Conservation (phyloP, 345 rosid species). For the Salix purpurea region DNA sequence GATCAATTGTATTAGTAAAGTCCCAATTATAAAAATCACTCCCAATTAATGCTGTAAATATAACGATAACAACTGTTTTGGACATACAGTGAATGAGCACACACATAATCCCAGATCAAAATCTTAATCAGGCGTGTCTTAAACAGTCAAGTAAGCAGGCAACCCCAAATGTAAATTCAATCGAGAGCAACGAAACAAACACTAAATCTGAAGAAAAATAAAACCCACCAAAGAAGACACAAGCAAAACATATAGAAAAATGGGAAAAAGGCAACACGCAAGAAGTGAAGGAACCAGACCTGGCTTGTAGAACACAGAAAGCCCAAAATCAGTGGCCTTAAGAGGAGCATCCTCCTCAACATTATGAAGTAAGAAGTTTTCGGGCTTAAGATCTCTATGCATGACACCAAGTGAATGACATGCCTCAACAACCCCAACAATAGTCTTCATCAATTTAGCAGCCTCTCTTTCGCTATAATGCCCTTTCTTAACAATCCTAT, state of each 20-base stretch:
- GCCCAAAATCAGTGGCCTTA: constrained; percentile 77
- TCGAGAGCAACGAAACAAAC: background rate
- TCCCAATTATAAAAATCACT: background rate
- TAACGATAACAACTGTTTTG: background rate
- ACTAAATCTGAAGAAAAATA: constrained; percentile 4
- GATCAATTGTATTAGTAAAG: background rate
- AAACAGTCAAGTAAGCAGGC: background rate
- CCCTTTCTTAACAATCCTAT: constrained; percentile 62
- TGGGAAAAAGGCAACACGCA: background rate
- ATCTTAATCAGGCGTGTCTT: background rate
- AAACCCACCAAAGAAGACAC: background rate
- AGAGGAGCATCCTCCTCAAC: constrained; percentile 69
- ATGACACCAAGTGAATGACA: constrained; percentile 75
- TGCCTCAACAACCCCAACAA: constrained; percentile 72
- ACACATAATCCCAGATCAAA: constrained; percentile 3
- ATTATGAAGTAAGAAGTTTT: constrained; percentile 59
- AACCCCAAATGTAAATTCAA: background rate
- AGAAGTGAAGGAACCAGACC: constrained; percentile 30
- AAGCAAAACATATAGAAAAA: background rate
- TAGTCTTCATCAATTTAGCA: constrained; percentile 61
- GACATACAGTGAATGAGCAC: background rate
- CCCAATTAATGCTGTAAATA: background rate
- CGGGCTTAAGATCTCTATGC: constrained; percentile 82
- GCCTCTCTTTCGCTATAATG: constrained; percentile 77
- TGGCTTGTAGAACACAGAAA: constrained; percentile 69